Percentiles rank a stretch among this genome's conserved stretches.
Evolutionary conservation across 2,329 filamentous ascomycete genomes (phyloP).

Genomic region (Hypoxylon sp.): DNA sequence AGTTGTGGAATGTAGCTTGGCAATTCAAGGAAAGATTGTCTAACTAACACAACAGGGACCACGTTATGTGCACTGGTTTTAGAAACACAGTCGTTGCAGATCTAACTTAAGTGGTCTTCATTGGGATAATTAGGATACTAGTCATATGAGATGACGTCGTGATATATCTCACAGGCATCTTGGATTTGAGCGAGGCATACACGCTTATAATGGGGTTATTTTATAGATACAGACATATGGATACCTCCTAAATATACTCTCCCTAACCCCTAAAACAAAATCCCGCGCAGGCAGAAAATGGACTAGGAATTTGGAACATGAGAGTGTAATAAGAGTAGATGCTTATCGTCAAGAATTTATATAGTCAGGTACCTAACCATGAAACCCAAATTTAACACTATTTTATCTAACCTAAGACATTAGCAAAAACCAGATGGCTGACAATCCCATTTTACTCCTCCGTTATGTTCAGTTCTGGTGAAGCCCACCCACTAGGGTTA

Average conservation of each 20-base stretch:
- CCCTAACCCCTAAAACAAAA: too few relatives aligned
- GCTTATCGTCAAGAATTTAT: neutral
- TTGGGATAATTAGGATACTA: too few relatives aligned
- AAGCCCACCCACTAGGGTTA: neutral
- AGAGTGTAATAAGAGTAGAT: neutral
- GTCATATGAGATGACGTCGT: too few relatives aligned
- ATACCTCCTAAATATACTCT: too few relatives aligned
- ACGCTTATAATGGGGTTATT: too few relatives aligned
- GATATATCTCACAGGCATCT: neutral
- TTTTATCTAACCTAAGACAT: constrained; percentile 12
- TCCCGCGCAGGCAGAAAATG: too few relatives aligned
- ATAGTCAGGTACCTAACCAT: constrained; percentile 2
- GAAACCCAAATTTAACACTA: neutral
- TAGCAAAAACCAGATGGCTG: constrained; percentile 13
- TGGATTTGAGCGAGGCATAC: too few relatives aligned
- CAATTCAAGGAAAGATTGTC: constrained; percentile 20
- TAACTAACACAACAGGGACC: neutral
- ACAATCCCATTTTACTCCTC: neutral
- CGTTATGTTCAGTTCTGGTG: neutral
- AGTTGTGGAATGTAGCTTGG: constrained; percentile 18
- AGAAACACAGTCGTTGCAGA: too few relatives aligned
- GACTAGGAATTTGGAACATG: neutral
- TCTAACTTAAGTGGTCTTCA: too few relatives aligned
- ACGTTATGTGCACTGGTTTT: too few relatives aligned
- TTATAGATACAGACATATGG: too few relatives aligned